These are phyloP conservation scores for Bolboschoenus planiculmis DNA, from an alignment of 176 grass and related monocot genomes.

Conservation along the genomic window DNA sequence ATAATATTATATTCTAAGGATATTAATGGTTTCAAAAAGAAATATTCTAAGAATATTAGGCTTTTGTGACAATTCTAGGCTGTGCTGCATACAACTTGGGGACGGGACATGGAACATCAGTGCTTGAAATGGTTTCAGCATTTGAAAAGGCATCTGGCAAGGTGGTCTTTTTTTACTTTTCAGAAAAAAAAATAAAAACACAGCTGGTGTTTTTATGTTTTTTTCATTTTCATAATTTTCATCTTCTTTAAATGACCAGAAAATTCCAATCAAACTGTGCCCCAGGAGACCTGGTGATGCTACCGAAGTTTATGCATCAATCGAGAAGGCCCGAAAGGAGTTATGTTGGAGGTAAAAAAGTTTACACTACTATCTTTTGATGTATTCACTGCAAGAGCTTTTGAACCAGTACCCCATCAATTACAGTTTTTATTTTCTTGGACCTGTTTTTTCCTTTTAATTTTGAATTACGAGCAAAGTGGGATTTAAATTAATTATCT, in stretches of 20 bases:
- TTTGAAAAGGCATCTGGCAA: constrained; percentile 81
- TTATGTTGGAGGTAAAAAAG: constrained; percentile 66
- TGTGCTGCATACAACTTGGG: constrained; percentile 88
- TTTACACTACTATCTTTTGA: background rate
- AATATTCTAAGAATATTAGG: background rate
- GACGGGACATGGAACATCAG: constrained; percentile 69
- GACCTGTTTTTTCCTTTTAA: background rate
- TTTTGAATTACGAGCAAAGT: background rate
- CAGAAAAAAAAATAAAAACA: background rate
- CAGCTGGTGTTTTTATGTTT: background rate
- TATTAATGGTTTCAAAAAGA: too few relatives aligned
- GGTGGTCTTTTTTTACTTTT: constrained; percentile 27
- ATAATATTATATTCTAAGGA: background rate
- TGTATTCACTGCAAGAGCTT: background rate
- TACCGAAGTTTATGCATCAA: constrained; percentile 73
- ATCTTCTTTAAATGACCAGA: constrained; percentile 32
- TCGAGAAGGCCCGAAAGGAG: constrained; percentile 57
- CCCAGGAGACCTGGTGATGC: constrained; percentile 74
- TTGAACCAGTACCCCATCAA: background rate
- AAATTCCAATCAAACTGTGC: constrained; percentile 70
- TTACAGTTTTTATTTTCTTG: background rate
- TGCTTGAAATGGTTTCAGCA: constrained; percentile 79
- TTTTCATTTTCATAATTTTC: constrained; percentile 8
- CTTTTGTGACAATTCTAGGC: constrained; percentile 31
- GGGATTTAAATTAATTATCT: background rate